phyloP scores from a whole-genome alignment of 345 rosid genomes.

The Eucalyptus brandiana region DNA sequence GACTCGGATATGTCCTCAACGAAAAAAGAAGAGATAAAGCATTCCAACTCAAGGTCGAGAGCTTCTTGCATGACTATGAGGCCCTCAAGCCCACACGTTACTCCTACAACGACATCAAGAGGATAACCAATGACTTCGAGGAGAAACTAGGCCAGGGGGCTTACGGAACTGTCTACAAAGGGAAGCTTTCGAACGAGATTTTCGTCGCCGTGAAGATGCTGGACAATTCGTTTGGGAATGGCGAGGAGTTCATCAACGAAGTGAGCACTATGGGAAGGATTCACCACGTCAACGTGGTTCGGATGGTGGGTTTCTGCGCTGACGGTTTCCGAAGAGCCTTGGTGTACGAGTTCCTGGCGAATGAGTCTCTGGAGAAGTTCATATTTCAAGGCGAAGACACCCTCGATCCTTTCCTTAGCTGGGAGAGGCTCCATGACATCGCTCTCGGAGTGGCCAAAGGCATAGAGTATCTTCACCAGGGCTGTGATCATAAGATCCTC shows the following conservation, averaged over 20 bases:
- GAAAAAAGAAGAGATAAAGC: background rate
- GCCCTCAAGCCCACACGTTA: constrained; percentile 8
- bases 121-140: background rate
- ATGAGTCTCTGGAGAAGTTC: constrained; percentile 17
- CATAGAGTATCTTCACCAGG: constrained; percentile 14
- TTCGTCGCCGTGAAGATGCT: constrained; percentile 15
- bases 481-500: constrained; percentile 11
- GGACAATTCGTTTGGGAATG: background rate
- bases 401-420: background rate
- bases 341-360: constrained; percentile 10
- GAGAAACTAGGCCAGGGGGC: constrained; percentile 12
- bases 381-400: background rate
- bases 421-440: background rate
- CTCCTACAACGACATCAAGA: background rate
- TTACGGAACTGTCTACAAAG: constrained; percentile 8
- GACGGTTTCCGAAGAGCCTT: constrained; percentile 3
- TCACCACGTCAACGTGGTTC: constrained; percentile 13
- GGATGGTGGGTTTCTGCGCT: constrained; percentile 7
- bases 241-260: constrained; percentile 12
- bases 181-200: constrained; percentile 1
- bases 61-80: constrained; percentile 1
- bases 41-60: background rate
- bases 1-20: background rate
- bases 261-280: constrained; percentile 9
- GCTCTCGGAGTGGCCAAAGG: constrained; percentile 10